phyloP scores from a whole-genome alignment of 257 asterid species.

The Solanum okadae region DNA sequence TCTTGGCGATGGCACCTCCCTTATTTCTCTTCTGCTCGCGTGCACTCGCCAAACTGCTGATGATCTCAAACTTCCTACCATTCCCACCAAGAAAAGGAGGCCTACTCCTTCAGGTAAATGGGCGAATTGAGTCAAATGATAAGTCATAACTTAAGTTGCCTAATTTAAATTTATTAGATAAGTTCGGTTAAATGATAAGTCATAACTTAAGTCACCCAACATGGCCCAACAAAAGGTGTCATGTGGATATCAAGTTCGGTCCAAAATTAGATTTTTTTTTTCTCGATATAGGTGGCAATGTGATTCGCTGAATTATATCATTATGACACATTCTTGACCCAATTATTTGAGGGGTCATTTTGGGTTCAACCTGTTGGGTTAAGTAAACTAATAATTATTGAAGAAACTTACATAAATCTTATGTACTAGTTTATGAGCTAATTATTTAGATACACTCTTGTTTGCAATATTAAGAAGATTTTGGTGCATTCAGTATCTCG shows the following conservation, averaged over 20 bases:
- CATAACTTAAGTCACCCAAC: neutral
- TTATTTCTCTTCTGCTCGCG: conserved; percentile 1
- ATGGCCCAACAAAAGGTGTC: neutral
- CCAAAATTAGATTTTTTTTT: too few relatives aligned
- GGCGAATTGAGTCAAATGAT: too few relatives aligned
- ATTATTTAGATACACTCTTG: too few relatives aligned
- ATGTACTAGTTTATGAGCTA: too few relatives aligned
- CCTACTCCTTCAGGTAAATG: neutral
- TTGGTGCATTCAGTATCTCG: too few relatives aligned
- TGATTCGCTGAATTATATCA: too few relatives aligned
- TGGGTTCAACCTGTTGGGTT: neutral
- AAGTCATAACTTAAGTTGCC: too few relatives aligned
- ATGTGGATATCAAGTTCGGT: neutral
- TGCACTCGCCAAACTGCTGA: conserved; percentile 5
- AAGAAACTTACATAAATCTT: too few relatives aligned
- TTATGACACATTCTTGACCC: neutral
- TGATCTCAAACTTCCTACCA: neutral
- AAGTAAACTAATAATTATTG: neutral
- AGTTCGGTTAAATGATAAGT: neutral
- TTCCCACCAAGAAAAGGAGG: conserved; percentile 2
- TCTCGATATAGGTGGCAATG: neutral
- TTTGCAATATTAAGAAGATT: too few relatives aligned
- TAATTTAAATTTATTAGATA: too few relatives aligned
- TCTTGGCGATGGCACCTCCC: conserved; percentile 8
- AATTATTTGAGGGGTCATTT: neutral